Conservation (phyloP, 306 rosid genomes). For the Calophaca sinica region DNA sequence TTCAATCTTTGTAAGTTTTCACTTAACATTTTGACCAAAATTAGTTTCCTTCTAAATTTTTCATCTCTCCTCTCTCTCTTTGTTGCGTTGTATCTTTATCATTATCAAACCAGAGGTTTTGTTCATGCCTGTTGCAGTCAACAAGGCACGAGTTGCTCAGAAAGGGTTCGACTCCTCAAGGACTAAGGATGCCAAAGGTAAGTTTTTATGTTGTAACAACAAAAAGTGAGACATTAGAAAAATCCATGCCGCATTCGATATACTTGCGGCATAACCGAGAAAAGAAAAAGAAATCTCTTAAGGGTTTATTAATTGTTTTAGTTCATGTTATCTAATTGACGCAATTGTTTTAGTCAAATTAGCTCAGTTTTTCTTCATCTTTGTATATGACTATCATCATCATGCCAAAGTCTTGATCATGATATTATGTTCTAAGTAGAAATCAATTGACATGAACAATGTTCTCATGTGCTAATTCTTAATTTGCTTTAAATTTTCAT, state of each 20-base stretch:
- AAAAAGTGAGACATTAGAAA: too few relatives aligned
- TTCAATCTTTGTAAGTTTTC: constrained; percentile 91
- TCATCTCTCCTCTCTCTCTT: not conserved
- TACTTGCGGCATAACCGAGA: too few relatives aligned
- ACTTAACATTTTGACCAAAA: not conserved
- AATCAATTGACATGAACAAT: constrained; percentile 2
- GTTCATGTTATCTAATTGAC: too few relatives aligned
- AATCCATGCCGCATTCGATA: too few relatives aligned
- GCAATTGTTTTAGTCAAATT: too few relatives aligned
- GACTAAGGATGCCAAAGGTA: too few relatives aligned
- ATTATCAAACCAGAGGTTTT: constrained; percentile 4
- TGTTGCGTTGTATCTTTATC: constrained; percentile 27
- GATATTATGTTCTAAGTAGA: constrained; percentile 11
- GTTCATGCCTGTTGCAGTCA: constrained; percentile 63
- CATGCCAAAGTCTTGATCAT: constrained; percentile 1
- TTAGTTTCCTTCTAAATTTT: not conserved
- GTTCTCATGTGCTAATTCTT: constrained; percentile 20
- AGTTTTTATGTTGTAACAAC: too few relatives aligned
- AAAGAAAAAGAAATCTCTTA: too few relatives aligned
- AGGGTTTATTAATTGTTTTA: too few relatives aligned
- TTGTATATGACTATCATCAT: too few relatives aligned
- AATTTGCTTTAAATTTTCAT: not conserved
- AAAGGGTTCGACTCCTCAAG: too few relatives aligned
- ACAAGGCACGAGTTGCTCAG: constrained; percentile 62
- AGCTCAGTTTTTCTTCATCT: not conserved